These are phyloP conservation scores for Pelargonium citronellum DNA, from an alignment of 441 rosid species.

Conservation along the genomic window DNA sequence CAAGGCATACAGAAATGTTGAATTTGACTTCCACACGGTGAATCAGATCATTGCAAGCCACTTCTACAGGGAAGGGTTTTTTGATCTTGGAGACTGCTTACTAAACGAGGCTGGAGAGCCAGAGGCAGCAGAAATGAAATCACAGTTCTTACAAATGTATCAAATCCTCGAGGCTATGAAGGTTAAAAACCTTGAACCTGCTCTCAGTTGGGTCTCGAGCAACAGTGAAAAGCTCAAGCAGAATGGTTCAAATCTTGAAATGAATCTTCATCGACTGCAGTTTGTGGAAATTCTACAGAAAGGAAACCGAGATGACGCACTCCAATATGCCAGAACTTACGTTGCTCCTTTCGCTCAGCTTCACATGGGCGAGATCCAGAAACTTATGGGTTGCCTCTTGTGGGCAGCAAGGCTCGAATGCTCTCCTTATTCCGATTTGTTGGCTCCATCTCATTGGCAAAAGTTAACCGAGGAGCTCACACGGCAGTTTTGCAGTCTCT, in stretches of 20 bases:
- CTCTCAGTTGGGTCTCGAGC: slow-evolving; percentile 39
- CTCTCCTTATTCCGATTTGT: slow-evolving; percentile 40
- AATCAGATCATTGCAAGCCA: slow-evolving; percentile 46
- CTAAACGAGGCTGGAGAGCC: slow-evolving; percentile 36
- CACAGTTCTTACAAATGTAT: slow-evolving; percentile 42
- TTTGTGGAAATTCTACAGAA: slow-evolving; percentile 38
- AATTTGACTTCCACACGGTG: slow-evolving; percentile 36
- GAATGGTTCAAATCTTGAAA: slow-evolving; percentile 46
- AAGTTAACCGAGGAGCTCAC: slow-evolving; percentile 34
- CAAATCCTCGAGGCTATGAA: slow-evolving; percentile 44
- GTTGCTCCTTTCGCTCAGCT: slow-evolving; percentile 29
- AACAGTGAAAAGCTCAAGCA: slow-evolving; percentile 39
- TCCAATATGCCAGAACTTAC: slow-evolving; percentile 38
- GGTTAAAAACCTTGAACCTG: slow-evolving; percentile 40
- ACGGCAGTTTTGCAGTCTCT: slow-evolving; percentile 38
- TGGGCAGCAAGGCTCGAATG: slow-evolving; percentile 36
- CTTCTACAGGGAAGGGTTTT: slow-evolving; percentile 47
- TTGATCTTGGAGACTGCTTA: slow-evolving; percentile 53
- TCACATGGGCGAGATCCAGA: slow-evolving; percentile 34
- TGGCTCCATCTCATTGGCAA: slow-evolving; percentile 42
- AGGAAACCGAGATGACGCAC: slow-evolving; percentile 35
- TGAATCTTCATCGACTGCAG: slow-evolving; percentile 48
- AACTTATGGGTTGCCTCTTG: slow-evolving; percentile 38
- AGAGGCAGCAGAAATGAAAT: slow-evolving; percentile 32
- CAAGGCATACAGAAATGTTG: slow-evolving; percentile 47